Evolutionary conservation across 1,139 yeast species (phyloP).

Genomic region (Pichia sp.): DNA sequence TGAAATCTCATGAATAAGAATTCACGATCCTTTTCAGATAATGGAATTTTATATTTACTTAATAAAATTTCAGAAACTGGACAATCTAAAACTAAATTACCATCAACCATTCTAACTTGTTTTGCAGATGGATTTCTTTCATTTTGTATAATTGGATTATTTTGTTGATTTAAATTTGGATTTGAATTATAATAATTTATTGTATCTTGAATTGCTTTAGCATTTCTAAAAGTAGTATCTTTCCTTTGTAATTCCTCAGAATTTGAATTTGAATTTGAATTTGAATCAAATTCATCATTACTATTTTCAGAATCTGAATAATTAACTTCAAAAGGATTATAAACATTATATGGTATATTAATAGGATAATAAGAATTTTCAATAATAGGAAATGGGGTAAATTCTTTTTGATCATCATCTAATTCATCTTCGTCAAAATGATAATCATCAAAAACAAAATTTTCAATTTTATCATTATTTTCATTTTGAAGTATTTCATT

Average conservation of each 20-base stretch:
- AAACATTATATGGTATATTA: slow-evolving; percentile 24
- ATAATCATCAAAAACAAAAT: slow-evolving; percentile 20
- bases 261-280: background rate
- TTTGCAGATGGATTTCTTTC: slow-evolving; percentile 19
- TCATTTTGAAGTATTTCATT: background rate
- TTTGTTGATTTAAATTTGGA: slow-evolving; percentile 36
- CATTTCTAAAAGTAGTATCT: slow-evolving; percentile 14
- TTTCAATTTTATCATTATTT: background rate
- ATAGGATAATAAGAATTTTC: slow-evolving; percentile 28
- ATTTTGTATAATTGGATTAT: background rate
- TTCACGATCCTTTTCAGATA: slow-evolving; percentile 51
- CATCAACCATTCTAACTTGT: slow-evolving; percentile 44
- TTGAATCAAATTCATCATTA: background rate
- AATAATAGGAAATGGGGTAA: slow-evolving; percentile 28
- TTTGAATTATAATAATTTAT: slow-evolving; percentile 24
- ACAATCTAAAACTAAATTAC: slow-evolving; percentile 73
- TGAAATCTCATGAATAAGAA: slow-evolving; percentile 74
- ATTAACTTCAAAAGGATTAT: slow-evolving; percentile 27
- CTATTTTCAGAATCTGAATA: slow-evolving; percentile 16
- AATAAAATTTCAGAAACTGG: slow-evolving; percentile 63
- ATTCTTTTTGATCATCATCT: slow-evolving; percentile 13
- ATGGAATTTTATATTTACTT: slow-evolving; percentile 46
- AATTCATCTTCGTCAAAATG: slow-evolving; percentile 23
- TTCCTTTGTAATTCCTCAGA: slow-evolving; percentile 1
- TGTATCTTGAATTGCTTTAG: slow-evolving; percentile 15